phyloP scores from a whole-genome alignment of 2,329 filamentous ascomycete species.

The Colletotrichum kahawae region DNA sequence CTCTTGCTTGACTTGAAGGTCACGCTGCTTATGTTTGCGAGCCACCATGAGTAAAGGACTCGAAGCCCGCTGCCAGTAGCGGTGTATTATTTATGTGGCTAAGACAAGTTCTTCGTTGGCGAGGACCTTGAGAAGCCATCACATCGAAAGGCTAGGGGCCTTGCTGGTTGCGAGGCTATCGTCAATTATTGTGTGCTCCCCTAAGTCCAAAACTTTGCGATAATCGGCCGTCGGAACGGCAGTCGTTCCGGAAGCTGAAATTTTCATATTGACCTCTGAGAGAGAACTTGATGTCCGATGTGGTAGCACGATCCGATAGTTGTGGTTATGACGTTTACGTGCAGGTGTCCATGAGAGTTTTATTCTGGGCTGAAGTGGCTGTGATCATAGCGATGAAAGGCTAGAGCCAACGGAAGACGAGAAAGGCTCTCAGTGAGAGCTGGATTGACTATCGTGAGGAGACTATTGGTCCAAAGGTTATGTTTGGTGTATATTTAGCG shows the following conservation, averaged over 20 bases:
- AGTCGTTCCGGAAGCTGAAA: neutral
- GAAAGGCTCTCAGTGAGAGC: conserved; percentile 43
- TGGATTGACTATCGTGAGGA: conserved; percentile 41
- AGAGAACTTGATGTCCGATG: neutral
- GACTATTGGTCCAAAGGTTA: conserved; percentile 21
- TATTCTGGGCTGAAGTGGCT: conserved; percentile 19
- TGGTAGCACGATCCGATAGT: neutral
- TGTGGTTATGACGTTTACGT: neutral
- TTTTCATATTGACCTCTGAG: neutral
- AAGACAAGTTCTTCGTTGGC: neutral
- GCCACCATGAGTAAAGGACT: neutral
- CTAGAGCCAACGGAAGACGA: conserved; percentile 41
- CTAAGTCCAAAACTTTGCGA: neutral
- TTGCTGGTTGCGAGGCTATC: neutral
- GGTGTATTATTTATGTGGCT: neutral
- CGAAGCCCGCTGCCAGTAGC: neutral
- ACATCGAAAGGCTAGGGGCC: neutral
- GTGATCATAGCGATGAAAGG: conserved; percentile 42
- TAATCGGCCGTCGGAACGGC: neutral
- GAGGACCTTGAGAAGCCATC: neutral
- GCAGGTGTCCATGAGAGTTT: neutral
- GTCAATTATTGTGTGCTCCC: neutral
- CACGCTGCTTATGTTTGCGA: neutral
- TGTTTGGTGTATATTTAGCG: neutral
- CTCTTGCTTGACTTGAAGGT: neutral